Conservation (phyloP, 169 alveolate genomes). For the Plasmodium billcollinsi region DNA sequence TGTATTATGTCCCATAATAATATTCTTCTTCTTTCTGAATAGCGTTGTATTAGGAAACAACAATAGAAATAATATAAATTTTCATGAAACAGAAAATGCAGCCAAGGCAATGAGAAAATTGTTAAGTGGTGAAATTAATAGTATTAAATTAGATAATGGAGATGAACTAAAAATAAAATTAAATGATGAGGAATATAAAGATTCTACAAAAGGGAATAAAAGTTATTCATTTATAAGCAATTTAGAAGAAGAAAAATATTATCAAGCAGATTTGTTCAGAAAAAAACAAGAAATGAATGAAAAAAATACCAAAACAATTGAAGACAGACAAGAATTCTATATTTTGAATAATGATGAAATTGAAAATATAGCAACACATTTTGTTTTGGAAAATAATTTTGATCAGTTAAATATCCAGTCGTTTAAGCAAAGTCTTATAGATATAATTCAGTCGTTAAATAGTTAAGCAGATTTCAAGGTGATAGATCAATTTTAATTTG, state of each 20-base stretch:
- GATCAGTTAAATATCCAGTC: conserved; percentile 18
- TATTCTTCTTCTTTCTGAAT: conserved; percentile 14
- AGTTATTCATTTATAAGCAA: conserved; percentile 49
- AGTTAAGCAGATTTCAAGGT: not conserved
- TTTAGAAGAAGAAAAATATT: conserved; percentile 16
- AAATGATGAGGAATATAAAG: conserved; percentile 10
- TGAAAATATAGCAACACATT: conserved; percentile 28
- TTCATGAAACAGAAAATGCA: conserved; percentile 72
- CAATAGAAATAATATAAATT: conserved; percentile 18
- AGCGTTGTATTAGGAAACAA: conserved; percentile 4
- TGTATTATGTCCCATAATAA: conserved; percentile 16
- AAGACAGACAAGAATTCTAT: conserved; percentile 31
- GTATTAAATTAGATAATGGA: conserved; percentile 70
- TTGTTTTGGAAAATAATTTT: conserved; percentile 22
- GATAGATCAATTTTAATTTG: too few relatives aligned
- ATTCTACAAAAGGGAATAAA: conserved; percentile 6
- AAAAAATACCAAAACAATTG: conserved; percentile 4
- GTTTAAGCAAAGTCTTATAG: conserved; percentile 59
- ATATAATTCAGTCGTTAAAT: conserved; percentile 34
- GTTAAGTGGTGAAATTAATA: conserved; percentile 60
- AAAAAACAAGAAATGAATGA: conserved; percentile 5
- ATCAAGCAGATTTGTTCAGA: conserved; percentile 2
- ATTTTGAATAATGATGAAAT: conserved; percentile 30
- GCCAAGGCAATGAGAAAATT: conserved; percentile 66
- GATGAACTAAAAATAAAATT: conserved; percentile 54